A percentile compares a stretch with the other conserved stretches of the same genome.
Evolutionary conservation across 225 moss, liverwort and hornwort species (phyloP).

Genomic region (Asterella californica): DNA sequence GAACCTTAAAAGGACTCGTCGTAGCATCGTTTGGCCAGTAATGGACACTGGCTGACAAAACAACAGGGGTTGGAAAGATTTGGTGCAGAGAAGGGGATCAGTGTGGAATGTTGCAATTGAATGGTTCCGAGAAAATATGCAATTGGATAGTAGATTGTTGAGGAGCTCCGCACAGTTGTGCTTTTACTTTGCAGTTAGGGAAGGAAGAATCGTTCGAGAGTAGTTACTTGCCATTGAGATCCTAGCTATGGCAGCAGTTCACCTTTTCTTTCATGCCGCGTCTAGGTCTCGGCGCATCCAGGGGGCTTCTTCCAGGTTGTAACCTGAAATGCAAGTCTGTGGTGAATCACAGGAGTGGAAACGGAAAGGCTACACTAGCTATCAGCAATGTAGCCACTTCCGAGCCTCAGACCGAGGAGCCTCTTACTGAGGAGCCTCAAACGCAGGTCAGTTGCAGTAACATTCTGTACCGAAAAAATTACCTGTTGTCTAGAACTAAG

Average conservation of each 20-base stretch:
- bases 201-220: not conserved
- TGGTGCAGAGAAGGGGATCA: not conserved
- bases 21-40: not conserved
- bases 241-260: not conserved
- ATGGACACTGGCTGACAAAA: not conserved
- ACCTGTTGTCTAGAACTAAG: not conserved
- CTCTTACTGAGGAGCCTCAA: conserved; percentile 20
- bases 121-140: not conserved
- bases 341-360: conserved; percentile 13
- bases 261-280: not conserved
- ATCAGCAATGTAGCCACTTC: conserved; percentile 42
- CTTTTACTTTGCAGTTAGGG: not conserved
- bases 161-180: not conserved
- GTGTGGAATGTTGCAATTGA: not conserved
- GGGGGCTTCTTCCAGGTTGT: conserved; percentile 18
- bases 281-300: conserved; percentile 20
- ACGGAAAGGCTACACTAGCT: conserved; percentile 11
- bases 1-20: not conserved
- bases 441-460: conserved; percentile 17
- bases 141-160: not conserved
- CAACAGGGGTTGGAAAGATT: not conserved
- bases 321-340: conserved; percentile 27
- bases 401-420: too few species aligned
- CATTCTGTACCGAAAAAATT: not conserved
- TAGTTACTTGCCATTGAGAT: not conserved